Evolutionary conservation across 2,329 filamentous ascomycete genomes (phyloP).

Genomic region (Daldinia sp.): DNA sequence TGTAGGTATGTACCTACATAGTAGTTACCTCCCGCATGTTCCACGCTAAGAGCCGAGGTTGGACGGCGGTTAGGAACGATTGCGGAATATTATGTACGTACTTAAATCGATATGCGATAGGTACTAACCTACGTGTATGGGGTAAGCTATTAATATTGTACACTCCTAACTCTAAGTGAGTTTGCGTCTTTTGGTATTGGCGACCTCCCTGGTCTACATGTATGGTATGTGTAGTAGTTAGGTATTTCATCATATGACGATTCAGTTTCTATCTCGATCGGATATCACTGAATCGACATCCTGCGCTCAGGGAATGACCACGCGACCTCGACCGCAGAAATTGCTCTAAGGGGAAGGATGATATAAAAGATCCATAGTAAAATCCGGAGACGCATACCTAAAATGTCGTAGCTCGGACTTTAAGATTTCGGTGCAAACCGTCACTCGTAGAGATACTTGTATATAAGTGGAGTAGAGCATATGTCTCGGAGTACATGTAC

Average conservation of each 20-base stretch:
- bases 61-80: background rate
- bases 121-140: too few species aligned
- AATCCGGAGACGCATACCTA: slow-evolving; percentile 26
- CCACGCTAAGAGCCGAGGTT: background rate
- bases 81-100: background rate
- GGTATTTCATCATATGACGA: slow-evolving; percentile 20
- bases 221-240: background rate
- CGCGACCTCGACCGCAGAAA: background rate
- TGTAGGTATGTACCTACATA: background rate
- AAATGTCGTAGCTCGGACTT: slow-evolving; percentile 18
- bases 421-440: background rate
- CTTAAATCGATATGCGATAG: background rate
- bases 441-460: background rate
- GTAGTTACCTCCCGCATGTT: background rate
- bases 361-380: slow-evolving; percentile 12
- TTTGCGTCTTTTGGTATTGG: too few species aligned
- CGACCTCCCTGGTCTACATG: too few species aligned
- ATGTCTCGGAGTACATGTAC: background rate
- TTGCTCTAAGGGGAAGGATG: slow-evolving; percentile 5
- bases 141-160: too few species aligned
- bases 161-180: too few species aligned
- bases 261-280: background rate
- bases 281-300: slow-evolving; percentile 14
- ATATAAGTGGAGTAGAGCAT: background rate
- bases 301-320: slow-evolving; percentile 13